phyloP scores from a whole-genome alignment of 805 yeast genomes.

The Candida nanaspora region DNA sequence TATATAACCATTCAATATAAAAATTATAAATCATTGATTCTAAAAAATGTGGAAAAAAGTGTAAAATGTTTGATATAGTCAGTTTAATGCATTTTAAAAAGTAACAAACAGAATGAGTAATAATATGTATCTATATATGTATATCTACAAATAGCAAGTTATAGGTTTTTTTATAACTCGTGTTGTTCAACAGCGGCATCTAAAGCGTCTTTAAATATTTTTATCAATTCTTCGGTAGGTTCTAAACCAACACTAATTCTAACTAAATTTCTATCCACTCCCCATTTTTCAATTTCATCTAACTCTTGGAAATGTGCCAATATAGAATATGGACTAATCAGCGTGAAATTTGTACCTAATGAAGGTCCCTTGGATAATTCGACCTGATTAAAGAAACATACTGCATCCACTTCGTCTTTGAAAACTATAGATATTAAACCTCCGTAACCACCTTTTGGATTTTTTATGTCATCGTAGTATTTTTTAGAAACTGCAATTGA shows the following conservation, averaged over 20 bases:
- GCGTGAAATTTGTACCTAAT: slow-evolving; percentile 81
- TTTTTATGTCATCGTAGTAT: slow-evolving; percentile 67
- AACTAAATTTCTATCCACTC: slow-evolving; percentile 70
- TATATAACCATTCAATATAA: not conserved
- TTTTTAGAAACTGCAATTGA: slow-evolving; percentile 41
- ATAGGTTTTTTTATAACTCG: slow-evolving; percentile 2
- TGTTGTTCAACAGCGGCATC: slow-evolving; percentile 34
- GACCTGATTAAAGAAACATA: slow-evolving; percentile 64
- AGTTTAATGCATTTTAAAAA: too few species aligned
- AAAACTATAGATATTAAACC: slow-evolving; percentile 76
- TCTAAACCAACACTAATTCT: slow-evolving; percentile 85
- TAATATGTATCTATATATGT: not conserved
- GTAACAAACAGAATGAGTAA: too few species aligned
- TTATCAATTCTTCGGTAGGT: slow-evolving; percentile 49
- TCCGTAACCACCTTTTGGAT: slow-evolving; percentile 79
- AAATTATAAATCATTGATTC: not conserved
- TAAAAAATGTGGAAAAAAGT: not conserved
- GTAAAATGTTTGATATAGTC: too few species aligned
- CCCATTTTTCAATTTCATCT: slow-evolving; percentile 75
- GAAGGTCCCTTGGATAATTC: slow-evolving; percentile 82
- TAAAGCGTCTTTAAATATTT: slow-evolving; percentile 45
- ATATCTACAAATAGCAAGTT: not conserved
- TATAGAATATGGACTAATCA: slow-evolving; percentile 85
- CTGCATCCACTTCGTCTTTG: slow-evolving; percentile 55
- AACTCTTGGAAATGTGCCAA: slow-evolving; percentile 80